phyloP scores from a whole-genome alignment of 371 early-diverging fungal genomes.

The Nematocida parisii region DNA sequence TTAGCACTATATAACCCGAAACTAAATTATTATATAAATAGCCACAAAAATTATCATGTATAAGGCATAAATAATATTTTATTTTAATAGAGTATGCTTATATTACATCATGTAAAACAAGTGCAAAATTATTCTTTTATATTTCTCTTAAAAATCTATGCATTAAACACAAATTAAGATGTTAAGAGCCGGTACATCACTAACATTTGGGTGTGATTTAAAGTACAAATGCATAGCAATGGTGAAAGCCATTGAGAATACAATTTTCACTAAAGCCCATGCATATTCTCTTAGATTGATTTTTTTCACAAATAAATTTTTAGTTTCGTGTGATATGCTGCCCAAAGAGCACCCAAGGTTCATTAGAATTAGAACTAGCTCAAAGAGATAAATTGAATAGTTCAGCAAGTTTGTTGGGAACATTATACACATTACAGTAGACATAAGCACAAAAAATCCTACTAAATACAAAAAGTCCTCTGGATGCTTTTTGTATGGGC shows the following conservation, averaged over 20 bases:
- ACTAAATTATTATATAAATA: no score
- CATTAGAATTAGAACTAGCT: neutral
- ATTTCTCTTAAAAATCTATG: no score
- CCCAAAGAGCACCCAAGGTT: neutral
- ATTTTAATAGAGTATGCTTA: no score
- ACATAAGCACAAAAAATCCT: constrained; percentile 7
- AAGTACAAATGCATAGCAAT: neutral
- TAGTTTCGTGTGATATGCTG: neutral
- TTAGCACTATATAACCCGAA: no score
- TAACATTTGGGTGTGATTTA: neutral
- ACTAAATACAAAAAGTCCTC: constrained; percentile 2
- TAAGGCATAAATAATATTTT: no score
- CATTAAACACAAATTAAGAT: neutral
- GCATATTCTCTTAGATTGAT: neutral
- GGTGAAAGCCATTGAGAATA: neutral
- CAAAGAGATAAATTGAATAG: neutral
- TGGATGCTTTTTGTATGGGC: neutral
- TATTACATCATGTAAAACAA: no score
- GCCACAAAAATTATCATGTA: no score
- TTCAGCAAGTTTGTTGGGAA: constrained; percentile 1
- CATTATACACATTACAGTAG: neutral
- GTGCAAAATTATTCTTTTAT: no score
- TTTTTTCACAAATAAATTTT: neutral
- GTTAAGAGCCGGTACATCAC: neutral
- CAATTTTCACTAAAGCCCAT: neutral